Conservation (phyloP, 2,329 filamentous ascomycete genomes). For the Malbranchea zuffiana region DNA sequence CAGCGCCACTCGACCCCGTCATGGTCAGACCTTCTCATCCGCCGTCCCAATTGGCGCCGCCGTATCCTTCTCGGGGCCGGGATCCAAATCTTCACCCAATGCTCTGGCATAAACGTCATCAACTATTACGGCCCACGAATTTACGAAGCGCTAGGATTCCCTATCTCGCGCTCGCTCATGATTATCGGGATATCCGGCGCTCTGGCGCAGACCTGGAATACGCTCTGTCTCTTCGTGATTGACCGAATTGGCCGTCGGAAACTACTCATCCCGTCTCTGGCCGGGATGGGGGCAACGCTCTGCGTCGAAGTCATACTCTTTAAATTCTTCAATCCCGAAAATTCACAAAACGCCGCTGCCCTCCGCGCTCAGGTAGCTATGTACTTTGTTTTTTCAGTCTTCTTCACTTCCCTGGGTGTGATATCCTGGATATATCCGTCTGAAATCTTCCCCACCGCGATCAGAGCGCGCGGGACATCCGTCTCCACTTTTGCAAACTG, state of each 20-base stretch:
- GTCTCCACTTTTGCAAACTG: slow-evolving; percentile 35
- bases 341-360: slow-evolving; percentile 24
- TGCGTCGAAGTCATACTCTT: slow-evolving; percentile 34
- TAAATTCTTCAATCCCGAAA: slow-evolving; percentile 25
- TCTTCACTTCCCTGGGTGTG: slow-evolving; percentile 35
- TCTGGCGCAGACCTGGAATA: slow-evolving; percentile 40
- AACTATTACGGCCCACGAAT: slow-evolving; percentile 36
- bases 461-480: slow-evolving; percentile 34
- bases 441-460: slow-evolving; percentile 38
- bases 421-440: slow-evolving; percentile 40
- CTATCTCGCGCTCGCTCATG: slow-evolving; percentile 37
- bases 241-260: slow-evolving; percentile 41
- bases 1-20: slow-evolving; percentile 26
- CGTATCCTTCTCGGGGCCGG: slow-evolving; percentile 39
- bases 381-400: slow-evolving; percentile 39
- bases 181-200: slow-evolving; percentile 44
- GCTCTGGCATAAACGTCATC: slow-evolving; percentile 40
- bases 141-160: slow-evolving; percentile 37
- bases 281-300: slow-evolving; percentile 34
- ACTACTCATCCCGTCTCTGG: slow-evolving; percentile 36
- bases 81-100: slow-evolving; percentile 40
- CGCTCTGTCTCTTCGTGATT: slow-evolving; percentile 36
- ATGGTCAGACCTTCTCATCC: slow-evolving; percentile 34
- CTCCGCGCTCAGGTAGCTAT: slow-evolving; percentile 38
- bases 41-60: slow-evolving; percentile 36